These are phyloP conservation scores for Aspergillus aculeatus DNA, from an alignment of 2,329 filamentous ascomycete species.

Conservation along the genomic window DNA sequence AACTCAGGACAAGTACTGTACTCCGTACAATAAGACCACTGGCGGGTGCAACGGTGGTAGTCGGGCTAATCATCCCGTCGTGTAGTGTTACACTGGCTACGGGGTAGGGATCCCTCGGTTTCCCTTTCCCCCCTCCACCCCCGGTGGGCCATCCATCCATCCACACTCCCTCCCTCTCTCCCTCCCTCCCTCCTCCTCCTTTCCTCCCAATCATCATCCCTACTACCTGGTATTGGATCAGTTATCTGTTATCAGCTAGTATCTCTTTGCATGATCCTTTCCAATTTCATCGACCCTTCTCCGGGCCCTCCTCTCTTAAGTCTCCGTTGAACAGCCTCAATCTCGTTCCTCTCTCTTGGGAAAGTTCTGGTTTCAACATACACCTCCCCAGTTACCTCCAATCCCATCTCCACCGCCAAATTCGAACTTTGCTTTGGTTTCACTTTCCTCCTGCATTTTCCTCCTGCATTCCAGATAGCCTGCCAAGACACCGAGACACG, in stretches of 20 bases:
- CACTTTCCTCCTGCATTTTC: background rate
- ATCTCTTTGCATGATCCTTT: too few species aligned
- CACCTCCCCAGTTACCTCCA: too few species aligned
- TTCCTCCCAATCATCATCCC: background rate
- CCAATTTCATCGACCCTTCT: too few species aligned
- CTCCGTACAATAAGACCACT: background rate
- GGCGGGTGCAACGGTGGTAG: constrained; percentile 26
- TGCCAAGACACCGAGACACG: constrained; percentile 5
- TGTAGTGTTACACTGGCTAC: constrained; percentile 23
- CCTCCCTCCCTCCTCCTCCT: too few species aligned
- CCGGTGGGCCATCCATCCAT: background rate
- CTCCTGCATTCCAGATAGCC: constrained; percentile 6
- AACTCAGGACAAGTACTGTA: too few species aligned
- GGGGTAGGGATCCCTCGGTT: background rate
- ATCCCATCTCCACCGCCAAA: background rate
- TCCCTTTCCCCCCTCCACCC: background rate
- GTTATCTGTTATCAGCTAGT: background rate
- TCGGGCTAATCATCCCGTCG: constrained; percentile 18
- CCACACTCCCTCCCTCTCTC: too few species aligned
- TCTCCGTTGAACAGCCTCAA: background rate
- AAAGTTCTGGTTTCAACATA: too few species aligned
- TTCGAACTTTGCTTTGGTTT: background rate
- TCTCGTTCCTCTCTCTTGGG: background rate
- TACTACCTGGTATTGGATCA: background rate
- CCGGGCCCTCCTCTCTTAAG: too few species aligned